These are phyloP conservation scores for Copromyces sp. DNA, from an alignment of 495 filamentous ascomycete genomes.

Conservation along the genomic window DNA sequence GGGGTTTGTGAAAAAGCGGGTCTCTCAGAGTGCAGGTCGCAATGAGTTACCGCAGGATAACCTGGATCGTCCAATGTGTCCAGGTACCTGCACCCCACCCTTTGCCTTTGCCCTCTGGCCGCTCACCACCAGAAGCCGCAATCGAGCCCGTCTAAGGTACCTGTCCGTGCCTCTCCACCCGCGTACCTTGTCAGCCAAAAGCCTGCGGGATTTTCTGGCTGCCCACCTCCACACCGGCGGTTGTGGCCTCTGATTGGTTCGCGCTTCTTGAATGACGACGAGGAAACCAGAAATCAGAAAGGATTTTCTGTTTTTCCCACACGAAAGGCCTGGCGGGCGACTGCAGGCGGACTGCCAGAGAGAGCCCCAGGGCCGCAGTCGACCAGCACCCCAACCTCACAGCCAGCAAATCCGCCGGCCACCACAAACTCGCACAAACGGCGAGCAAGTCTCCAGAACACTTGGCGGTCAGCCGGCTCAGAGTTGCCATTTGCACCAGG, in stretches of 20 bases:
- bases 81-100: constrained; percentile 17
- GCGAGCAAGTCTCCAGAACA: not conserved
- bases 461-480: not conserved
- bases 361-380: not conserved
- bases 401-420: not conserved
- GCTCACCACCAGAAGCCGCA: constrained; percentile 5
- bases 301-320: not conserved
- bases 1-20: constrained; percentile 8
- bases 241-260: not conserved
- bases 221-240: not conserved
- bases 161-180: constrained; percentile 10
- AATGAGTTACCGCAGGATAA: constrained; percentile 15
- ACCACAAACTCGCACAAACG: not conserved
- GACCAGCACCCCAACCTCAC: not conserved
- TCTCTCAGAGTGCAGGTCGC: constrained; percentile 19
- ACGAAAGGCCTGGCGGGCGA: not conserved
- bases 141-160: constrained; percentile 14
- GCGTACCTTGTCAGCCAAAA: constrained; percentile 14
- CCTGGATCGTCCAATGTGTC: constrained; percentile 14
- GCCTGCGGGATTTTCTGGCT: constrained; percentile 30
- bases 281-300: not conserved
- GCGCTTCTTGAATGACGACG: constrained; percentile 4
- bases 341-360: not conserved
- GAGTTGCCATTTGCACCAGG: not conserved
- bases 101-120: not conserved